A percentile compares a stretch with the other conserved stretches of the same genome.
Evolutionary conservation across 2,329 filamentous ascomycete species (phyloP).

Genomic region (Colletotrichum sp.): DNA sequence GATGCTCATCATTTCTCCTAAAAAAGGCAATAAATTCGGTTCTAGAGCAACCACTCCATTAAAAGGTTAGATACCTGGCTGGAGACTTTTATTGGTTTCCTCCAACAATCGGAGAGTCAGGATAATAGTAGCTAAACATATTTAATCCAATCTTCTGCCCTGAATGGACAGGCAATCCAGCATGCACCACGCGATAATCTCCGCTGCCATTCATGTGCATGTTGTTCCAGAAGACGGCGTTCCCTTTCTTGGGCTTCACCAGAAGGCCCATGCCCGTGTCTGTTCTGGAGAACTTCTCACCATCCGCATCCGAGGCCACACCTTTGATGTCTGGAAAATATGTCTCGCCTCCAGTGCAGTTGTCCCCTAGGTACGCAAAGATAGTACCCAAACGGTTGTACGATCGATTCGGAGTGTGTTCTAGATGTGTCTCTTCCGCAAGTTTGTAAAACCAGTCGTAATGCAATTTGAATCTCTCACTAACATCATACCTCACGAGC

Average conservation of each 20-base stretch:
- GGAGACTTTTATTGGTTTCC: background rate
- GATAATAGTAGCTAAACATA: background rate
- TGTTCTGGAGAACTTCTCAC: background rate
- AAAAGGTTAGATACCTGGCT: rapidly evolving
- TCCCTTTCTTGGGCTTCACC: background rate
- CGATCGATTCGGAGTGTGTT: background rate
- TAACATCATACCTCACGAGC: background rate
- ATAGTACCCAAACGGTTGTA: background rate
- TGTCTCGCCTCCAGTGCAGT: background rate
- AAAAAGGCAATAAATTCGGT: background rate
- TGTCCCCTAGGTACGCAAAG: background rate
- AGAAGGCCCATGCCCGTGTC: background rate
- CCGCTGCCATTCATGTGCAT: background rate
- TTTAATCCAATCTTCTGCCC: background rate
- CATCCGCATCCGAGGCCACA: background rate
- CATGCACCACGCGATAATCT: background rate
- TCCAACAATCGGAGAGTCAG: background rate
- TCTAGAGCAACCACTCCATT: background rate
- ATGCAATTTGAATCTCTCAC: background rate
- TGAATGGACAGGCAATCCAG: background rate
- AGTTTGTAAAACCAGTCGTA: background rate
- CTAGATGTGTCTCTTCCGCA: background rate
- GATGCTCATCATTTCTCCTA: background rate
- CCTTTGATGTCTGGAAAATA: background rate
- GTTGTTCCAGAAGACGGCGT: background rate